Evolutionary conservation across 768 basidiomycete species (phyloP), one percentile per base, ranked within the genome.

Genomic region (Mycena rebaudengoi): DNA sequence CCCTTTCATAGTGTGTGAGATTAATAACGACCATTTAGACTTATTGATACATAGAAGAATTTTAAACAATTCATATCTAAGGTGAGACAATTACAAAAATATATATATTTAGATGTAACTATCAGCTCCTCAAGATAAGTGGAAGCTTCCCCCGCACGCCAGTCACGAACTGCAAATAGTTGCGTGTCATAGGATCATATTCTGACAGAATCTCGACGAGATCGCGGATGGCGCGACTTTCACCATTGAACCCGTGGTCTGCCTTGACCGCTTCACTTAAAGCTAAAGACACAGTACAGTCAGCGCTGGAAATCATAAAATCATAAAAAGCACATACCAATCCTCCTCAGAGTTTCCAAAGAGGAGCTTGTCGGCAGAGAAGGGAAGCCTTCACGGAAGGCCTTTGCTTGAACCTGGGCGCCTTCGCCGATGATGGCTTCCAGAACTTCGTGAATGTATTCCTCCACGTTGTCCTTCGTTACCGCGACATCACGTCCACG

Each of bases 321-420:
- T 51, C 68, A 25, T 45, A n/a, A 43, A 40, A 25, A 11, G 2
- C 11, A 83, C 73, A 64, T 86, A 89, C 98, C 98, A 99, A 73
- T 99, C 98, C 73, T 99, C 98, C n/a, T 98, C 95, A 10, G 92
- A 88, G 70, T 96, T 96, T 18, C 97, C 97, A 71, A 98, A 97
- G 21, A 99, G 82, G 87, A 97, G 79, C 76, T 99, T 98, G 61
- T 98, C 94, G 5, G 94, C 86, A 35, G 96, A 91, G 79, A 99
- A 99, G 7, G 94, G 77, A 97, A 97, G 1, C 95, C 97, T 66
- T 96, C 93, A 66, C 89, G 85, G 88, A 99, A 98, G 2, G 96
- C 95, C 71, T 91, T 88, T 7, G 92, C 91, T 77, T 98, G 96
- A 1, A 86, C 78, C 53, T 84, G 80, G 20, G 90, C 85, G 2